Percentiles rank a stretch among this genome's conserved stretches.
These are phyloP conservation scores for Salix caprea DNA, from an alignment of 345 rosid species.

Conservation along the genomic window DNA sequence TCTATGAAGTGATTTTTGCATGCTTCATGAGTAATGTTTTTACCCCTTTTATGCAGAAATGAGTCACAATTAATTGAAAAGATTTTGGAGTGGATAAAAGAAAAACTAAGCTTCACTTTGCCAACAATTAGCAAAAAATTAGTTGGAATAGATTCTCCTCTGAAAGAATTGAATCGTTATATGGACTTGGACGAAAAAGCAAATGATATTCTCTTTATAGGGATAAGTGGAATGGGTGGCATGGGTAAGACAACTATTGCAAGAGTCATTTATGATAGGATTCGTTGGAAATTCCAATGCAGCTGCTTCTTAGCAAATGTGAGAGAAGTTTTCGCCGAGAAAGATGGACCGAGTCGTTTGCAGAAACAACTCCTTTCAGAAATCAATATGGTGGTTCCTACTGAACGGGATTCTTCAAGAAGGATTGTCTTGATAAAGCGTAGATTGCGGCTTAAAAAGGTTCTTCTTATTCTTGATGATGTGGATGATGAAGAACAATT, in stretches of 20 bases:
- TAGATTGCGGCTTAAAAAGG: background rate
- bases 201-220: background rate
- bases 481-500: background rate
- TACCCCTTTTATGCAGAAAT: background rate
- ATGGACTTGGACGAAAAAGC: background rate
- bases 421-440: background rate
- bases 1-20: background rate
- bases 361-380: conserved; percentile 5
- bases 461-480: conserved; percentile 18
- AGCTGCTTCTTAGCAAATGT: conserved; percentile 10
- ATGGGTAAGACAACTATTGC: conserved; percentile 2
- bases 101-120: background rate
- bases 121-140: background rate
- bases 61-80: background rate
- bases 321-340: background rate
- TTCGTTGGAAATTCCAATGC: background rate
- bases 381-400: background rate
- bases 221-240: conserved; percentile 7
- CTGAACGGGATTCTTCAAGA: background rate
- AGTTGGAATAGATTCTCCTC: background rate
- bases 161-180: background rate
- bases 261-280: background rate
- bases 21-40: background rate
- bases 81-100: background rate
- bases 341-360: background rate